Conservation (phyloP, 176 grass and related monocot species). For the Oryza punctata region DNA sequence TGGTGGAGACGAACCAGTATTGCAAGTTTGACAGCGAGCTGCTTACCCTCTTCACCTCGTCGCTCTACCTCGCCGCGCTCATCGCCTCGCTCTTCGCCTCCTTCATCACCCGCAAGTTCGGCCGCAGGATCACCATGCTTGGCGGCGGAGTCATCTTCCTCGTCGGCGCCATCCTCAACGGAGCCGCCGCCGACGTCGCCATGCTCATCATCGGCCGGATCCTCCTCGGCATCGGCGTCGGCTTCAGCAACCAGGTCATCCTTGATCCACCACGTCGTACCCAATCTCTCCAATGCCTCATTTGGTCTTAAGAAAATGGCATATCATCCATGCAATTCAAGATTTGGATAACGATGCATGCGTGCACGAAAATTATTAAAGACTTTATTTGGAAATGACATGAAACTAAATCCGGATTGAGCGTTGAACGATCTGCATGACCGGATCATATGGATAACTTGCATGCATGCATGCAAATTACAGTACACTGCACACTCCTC, state of each 20-base stretch:
- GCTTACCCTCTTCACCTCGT: conserved; percentile 82
- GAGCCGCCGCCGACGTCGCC: conserved; percentile 21
- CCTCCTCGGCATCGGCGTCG: conserved; percentile 43
- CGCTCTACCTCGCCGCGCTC: conserved; percentile 64
- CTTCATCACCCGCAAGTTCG: conserved; percentile 34
- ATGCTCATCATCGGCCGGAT: conserved; percentile 52
- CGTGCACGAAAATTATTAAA: too few relatives aligned
- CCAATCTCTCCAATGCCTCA: too few relatives aligned
- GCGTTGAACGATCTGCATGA: too few relatives aligned
- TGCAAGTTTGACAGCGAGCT: conserved; percentile 83
- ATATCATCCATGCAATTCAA: too few relatives aligned
- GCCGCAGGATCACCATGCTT: conserved; percentile 43
- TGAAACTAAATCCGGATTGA: too few relatives aligned
- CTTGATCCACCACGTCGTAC: too few relatives aligned
- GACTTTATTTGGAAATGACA: too few relatives aligned
- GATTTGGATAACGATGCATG: too few relatives aligned
- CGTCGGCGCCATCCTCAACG: conserved; percentile 26
- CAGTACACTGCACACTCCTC: too few relatives aligned
- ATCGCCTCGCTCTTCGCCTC: conserved; percentile 45
- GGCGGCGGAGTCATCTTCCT: conserved; percentile 45
- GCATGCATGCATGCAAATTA: too few relatives aligned
- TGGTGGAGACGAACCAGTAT: conserved; percentile 57
- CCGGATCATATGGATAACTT: too few relatives aligned
- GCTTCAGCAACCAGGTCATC: conserved; percentile 44
- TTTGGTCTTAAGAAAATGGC: too few relatives aligned